Percentiles rank a stretch among this genome's conserved stretches.
phyloP scores from a whole-genome alignment of 1,284 basidiomycete genomes.

The Vanrija sp. region DNA sequence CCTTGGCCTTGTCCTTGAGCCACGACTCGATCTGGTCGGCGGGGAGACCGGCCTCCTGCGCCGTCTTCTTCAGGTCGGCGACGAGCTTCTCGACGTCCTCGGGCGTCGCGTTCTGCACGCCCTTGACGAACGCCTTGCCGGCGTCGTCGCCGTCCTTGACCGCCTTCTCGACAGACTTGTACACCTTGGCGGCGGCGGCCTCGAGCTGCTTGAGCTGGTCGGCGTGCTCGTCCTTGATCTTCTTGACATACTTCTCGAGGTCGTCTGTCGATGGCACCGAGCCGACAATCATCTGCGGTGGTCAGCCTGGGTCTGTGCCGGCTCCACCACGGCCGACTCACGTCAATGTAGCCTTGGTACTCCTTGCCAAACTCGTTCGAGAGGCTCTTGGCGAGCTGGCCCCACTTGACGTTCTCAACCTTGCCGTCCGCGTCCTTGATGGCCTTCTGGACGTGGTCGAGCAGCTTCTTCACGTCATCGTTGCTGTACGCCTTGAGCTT shows the following conservation, averaged over 20 bases:
- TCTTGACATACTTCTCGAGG: conserved; percentile 33
- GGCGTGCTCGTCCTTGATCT: conserved; percentile 37
- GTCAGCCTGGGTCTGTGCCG: not conserved
- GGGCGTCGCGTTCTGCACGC: conserved; percentile 38
- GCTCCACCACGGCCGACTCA: conserved; percentile 11
- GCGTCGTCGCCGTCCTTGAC: conserved; percentile 36
- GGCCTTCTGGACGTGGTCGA: conserved; percentile 12
- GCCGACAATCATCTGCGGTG: conserved; percentile 25
- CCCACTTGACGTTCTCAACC: conserved; percentile 35
- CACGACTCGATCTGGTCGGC: conserved; percentile 37
- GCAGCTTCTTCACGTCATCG: too few species aligned
- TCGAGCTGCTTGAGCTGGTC: conserved; percentile 34
- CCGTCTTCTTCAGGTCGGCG: conserved; percentile 40
- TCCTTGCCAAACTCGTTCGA: conserved; percentile 34
- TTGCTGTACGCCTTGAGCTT: too few species aligned
- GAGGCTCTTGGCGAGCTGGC: conserved; percentile 35
- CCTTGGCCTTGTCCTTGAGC: conserved; percentile 33
- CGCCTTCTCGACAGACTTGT: conserved; percentile 34
- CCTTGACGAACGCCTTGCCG: conserved; percentile 27
- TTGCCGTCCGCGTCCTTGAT: not conserved
- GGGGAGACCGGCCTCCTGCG: conserved; percentile 43
- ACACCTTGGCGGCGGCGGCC: conserved; percentile 34
- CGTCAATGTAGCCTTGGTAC: conserved; percentile 33
- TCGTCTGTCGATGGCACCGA: conserved; percentile 32
- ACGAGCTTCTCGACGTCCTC: conserved; percentile 40